These are phyloP conservation scores for Candida ipomoeae DNA, from an alignment of 805 yeast genomes.

Conservation along the genomic window DNA sequence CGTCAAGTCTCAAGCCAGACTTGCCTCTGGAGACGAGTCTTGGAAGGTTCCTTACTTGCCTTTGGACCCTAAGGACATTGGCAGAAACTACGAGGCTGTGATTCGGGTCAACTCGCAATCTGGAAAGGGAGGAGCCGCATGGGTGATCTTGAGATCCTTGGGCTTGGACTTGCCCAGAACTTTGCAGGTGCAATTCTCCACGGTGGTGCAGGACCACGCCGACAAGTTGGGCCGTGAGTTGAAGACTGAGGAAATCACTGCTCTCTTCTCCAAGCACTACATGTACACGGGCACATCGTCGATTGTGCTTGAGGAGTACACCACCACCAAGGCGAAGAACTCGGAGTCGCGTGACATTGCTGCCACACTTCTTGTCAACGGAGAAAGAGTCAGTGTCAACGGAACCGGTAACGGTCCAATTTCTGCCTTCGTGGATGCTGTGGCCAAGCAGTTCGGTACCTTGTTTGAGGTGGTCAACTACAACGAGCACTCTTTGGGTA, in stretches of 20 bases:
- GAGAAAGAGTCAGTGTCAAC: conserved; percentile 30
- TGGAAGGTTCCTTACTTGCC: conserved; percentile 79
- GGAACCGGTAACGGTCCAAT: conserved; percentile 80
- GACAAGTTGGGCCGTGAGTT: conserved; percentile 67
- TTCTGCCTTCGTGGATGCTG: conserved; percentile 66
- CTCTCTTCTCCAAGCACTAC: conserved; percentile 53
- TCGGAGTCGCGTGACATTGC: conserved; percentile 21
- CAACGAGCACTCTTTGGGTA: conserved; percentile 69
- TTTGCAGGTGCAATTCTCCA: conserved; percentile 65
- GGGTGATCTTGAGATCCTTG: conserved; percentile 67
- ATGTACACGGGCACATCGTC: conserved; percentile 27
- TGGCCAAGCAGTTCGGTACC: conserved; percentile 48
- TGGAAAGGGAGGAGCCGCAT: conserved; percentile 87
- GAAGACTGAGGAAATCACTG: conserved; percentile 59
- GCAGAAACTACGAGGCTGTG: conserved; percentile 77
- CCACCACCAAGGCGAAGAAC: conserved; percentile 20
- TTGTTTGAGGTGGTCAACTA: conserved; percentile 62
- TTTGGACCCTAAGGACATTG: conserved; percentile 76
- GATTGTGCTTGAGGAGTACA: conserved; percentile 22
- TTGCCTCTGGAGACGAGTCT: conserved; percentile 38
- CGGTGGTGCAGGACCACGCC: conserved; percentile 59
- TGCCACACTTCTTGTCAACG: conserved; percentile 18
- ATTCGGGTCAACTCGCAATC: conserved; percentile 81
- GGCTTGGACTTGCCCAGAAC: conserved; percentile 73
- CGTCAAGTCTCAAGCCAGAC: conserved; percentile 48